Conservation (phyloP, 495 filamentous ascomycete genomes). For the Neurospora sp. region DNA sequence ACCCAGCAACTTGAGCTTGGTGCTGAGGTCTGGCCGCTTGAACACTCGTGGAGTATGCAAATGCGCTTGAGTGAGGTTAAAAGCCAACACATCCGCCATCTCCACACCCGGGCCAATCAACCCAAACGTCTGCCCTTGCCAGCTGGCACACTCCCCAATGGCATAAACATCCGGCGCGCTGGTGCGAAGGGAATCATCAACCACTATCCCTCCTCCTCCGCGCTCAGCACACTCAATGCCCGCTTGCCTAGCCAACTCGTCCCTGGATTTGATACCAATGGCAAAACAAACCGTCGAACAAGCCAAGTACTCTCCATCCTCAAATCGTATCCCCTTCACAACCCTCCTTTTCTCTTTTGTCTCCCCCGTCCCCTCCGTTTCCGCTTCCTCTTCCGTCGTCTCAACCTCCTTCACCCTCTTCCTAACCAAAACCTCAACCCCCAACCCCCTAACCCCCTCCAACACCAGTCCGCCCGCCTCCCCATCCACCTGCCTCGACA, state of each 20-base stretch:
- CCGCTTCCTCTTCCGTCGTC: slow-evolving; percentile 29
- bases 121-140: slow-evolving; percentile 88
- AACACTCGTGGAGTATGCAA: slow-evolving; percentile 59
- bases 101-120: slow-evolving; percentile 91
- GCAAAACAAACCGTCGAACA: slow-evolving; percentile 88
- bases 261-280: slow-evolving; percentile 77
- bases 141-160: slow-evolving; percentile 90
- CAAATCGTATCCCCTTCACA: slow-evolving; percentile 69
- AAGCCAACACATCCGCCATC: slow-evolving; percentile 94
- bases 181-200: slow-evolving; percentile 61
- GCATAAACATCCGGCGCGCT: slow-evolving; percentile 71
- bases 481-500: slow-evolving; percentile 74
- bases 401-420: slow-evolving; percentile 64
- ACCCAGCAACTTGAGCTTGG: slow-evolving; percentile 85
- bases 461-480: slow-evolving; percentile 81
- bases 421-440: slow-evolving; percentile 53
- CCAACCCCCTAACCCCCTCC: slow-evolving; percentile 71
- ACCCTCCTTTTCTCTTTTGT: slow-evolving; percentile 30
- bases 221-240: slow-evolving; percentile 66
- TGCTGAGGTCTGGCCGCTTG: slow-evolving; percentile 83
- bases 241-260: slow-evolving; percentile 57
- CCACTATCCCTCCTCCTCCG: slow-evolving; percentile 63
- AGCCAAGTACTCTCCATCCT: slow-evolving; percentile 73
- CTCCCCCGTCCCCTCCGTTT: neutral
- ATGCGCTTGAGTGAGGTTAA: slow-evolving; percentile 82